These are phyloP conservation scores for Termitomyces sp. DNA, from an alignment of 768 basidiomycete genomes.

Conservation along the genomic window DNA sequence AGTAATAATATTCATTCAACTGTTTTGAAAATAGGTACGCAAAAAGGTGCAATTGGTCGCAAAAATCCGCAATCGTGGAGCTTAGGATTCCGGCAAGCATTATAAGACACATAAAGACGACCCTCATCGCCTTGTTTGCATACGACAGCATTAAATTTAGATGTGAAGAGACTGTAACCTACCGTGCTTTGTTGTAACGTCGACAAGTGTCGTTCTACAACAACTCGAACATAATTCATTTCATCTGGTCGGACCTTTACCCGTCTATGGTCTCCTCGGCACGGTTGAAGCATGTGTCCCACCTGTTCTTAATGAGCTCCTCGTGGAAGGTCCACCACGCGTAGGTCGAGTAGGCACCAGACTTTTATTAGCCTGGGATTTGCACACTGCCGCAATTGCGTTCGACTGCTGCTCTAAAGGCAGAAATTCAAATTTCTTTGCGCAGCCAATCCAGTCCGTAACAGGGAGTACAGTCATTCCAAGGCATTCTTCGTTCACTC, in stretches of 20 bases:
- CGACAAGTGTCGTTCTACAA: neutral
- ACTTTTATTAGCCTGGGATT: neutral
- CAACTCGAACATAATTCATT: neutral
- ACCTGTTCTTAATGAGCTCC: neutral
- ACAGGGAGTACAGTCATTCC: neutral
- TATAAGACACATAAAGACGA: neutral
- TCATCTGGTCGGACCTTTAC: neutral
- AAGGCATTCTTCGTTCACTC: neutral
- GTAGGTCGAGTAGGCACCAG: neutral
- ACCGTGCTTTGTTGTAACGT: neutral
- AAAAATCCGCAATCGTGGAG: constrained; percentile 72
- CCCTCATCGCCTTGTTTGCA: neutral
- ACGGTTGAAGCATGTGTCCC: neutral
- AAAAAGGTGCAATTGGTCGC: constrained; percentile 77
- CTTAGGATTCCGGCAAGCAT: constrained; percentile 29
- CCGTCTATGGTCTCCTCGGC: neutral
- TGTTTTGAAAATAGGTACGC: constrained; percentile 54
- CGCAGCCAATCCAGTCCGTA: neutral
- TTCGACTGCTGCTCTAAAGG: neutral
- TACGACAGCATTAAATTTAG: neutral
- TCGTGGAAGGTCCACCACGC: neutral
- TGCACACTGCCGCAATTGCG: neutral
- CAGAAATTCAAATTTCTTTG: neutral
- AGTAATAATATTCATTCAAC: constrained; percentile 4
- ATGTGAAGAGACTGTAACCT: neutral